phyloP scores from a whole-genome alignment of 352 stramenopile species.

The Globisporangium nunn region DNA sequence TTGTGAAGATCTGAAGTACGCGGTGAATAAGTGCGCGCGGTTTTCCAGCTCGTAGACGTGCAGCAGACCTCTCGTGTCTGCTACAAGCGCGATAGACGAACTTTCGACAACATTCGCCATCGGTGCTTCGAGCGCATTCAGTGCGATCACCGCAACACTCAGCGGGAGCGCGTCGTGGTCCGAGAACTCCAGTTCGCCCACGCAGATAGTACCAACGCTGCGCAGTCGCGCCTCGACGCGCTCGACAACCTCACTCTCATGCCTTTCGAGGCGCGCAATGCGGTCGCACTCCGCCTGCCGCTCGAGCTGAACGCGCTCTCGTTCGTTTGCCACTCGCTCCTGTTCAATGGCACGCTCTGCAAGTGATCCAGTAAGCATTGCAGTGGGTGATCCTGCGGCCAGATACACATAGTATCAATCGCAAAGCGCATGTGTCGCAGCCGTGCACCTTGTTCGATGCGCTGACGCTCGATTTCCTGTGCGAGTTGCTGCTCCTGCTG shows the following conservation, averaged over 20 bases:
- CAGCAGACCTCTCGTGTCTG: slow-evolving; percentile 20
- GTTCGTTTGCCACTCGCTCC: slow-evolving; percentile 23
- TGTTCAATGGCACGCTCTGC: slow-evolving; percentile 35
- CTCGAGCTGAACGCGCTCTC: slow-evolving; percentile 17
- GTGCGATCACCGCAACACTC: slow-evolving; percentile 17
- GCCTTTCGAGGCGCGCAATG: slow-evolving; percentile 32
- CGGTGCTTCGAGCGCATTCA: slow-evolving; percentile 19
- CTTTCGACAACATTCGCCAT: slow-evolving; percentile 19
- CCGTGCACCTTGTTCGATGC: slow-evolving; percentile 33
- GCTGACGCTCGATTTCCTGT: slow-evolving; percentile 38
- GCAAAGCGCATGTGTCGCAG: no score
- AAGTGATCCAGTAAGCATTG: background rate
- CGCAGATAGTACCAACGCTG: slow-evolving; percentile 46
- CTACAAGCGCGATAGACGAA: slow-evolving; percentile 29
- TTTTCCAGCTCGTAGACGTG: slow-evolving; percentile 23
- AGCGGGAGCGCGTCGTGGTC: slow-evolving; percentile 14
- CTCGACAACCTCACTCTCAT: slow-evolving; percentile 23
- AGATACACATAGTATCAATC: no score
- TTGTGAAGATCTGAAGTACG: slow-evolving; percentile 3
- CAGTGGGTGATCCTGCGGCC: no score
- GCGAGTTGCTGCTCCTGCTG: slow-evolving; percentile 35
- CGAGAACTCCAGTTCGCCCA: slow-evolving; percentile 22
- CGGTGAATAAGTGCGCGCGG: slow-evolving; percentile 18
- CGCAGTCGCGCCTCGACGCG: slow-evolving; percentile 38
- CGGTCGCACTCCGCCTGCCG: slow-evolving; percentile 27